Evolutionary conservation across 768 basidiomycete species (phyloP).

Genomic region (Tremella mesenterica): DNA sequence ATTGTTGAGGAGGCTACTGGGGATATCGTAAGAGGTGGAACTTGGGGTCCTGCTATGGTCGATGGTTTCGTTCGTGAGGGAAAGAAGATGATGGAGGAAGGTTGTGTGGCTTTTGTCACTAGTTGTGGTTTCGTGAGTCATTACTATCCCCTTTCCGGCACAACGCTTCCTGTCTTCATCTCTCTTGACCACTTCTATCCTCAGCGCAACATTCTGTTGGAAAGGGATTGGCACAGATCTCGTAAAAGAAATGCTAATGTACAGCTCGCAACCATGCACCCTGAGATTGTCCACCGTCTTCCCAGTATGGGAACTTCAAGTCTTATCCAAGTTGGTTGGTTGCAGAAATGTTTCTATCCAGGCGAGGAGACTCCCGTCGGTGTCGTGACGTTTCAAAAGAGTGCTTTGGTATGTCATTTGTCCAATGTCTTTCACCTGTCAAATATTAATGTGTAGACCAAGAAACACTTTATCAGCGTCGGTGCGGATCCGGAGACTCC

Average conservation of each 20-base stretch:
- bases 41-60: conserved; percentile 23
- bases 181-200: too few relatives aligned
- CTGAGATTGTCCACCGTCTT: conserved; percentile 15
- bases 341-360: conserved; percentile 19
- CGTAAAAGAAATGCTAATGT: background rate
- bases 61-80: conserved; percentile 26
- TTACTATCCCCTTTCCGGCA: background rate
- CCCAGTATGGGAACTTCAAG: conserved; percentile 23
- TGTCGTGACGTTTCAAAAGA: conserved; percentile 22
- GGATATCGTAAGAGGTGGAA: conserved; percentile 10
- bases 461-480: conserved; percentile 23
- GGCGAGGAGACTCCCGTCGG: conserved; percentile 16
- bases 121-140: conserved; percentile 23
- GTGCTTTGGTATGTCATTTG: conserved; percentile 13
- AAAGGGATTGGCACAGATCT: too few relatives aligned
- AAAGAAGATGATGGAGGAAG: conserved; percentile 18
- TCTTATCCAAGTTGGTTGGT: conserved; percentile 21
- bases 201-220: too few relatives aligned
- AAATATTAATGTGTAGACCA: conserved; percentile 5
- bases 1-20: conserved; percentile 21
- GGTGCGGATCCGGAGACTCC: conserved; percentile 20
- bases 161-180: too few relatives aligned
- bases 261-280: conserved; percentile 34
- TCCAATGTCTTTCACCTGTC: background rate
- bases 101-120: conserved; percentile 24